Evolutionary conservation across 2,329 filamentous ascomycete species (phyloP), one percentile per base, ranked within the genome.

Genomic region (Scortechinia acanthostroma): DNA sequence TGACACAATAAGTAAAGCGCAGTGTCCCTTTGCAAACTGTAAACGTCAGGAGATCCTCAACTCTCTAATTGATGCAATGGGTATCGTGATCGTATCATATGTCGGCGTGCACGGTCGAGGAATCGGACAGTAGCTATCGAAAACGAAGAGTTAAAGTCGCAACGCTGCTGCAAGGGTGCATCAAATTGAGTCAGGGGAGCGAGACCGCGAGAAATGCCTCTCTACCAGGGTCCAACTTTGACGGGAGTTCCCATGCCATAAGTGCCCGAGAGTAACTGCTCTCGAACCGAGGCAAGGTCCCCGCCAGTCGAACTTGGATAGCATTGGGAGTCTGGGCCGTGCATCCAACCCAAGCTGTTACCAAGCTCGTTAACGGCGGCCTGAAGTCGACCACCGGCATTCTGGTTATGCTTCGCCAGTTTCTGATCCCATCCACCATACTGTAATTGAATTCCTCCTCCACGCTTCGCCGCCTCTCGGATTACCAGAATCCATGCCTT

Each of bases 371-470:
- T 70, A 47, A 81, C 70, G 15, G 78, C 80, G 43, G 77, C 76
- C 55, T 79, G 73, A 62, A 84, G 69, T 58, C 73, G 76, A 20
- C 77, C 77, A 20, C 71, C 74, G 16, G 76, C 76, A 46, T 70
- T 68, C 46, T 80, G 71, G 50, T 83, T 81, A 59, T 84, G 80
- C 53, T 79, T 78, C 19, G 71, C 65, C 43, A 84, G 60, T 58
- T 82, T 83, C 59, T 80, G 73, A 53, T 84, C 80, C 80, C 80
- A 84, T 22, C 77, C 77, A 21, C 76, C 77, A 49, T 80, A 79
- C 51, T 81, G 77, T 46, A 84, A 55, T 52, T 81, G 77, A 51
- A 83, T 82, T 21, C 80, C 80, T 40, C 77, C 80, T 2, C 78
- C 79, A 53, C 76, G 70, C 61, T 83, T 83, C 21, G 72, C 70